Conservation (phyloP, 108 stramenopile species). For the Cyclotella choctawhatcheeana region DNA sequence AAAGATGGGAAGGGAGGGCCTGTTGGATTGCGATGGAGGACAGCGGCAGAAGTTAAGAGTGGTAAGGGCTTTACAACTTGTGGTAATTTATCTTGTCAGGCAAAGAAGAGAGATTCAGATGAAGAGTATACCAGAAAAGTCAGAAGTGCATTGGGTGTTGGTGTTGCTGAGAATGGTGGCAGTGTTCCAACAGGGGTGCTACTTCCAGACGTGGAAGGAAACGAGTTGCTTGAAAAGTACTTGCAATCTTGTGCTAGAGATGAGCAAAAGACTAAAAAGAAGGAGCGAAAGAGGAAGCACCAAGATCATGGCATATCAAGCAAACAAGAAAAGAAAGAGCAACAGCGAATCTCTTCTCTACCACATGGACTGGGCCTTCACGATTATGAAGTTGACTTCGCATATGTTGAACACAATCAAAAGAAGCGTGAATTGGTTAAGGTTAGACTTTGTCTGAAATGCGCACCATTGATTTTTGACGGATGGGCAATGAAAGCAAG, state of each 20-base stretch:
- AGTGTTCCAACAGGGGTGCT: slow-evolving; percentile 33
- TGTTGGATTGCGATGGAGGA: slow-evolving; percentile 76
- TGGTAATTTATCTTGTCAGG: slow-evolving; percentile 70
- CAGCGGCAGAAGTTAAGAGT: slow-evolving; percentile 63
- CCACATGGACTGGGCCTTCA: slow-evolving; percentile 45
- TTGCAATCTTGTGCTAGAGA: slow-evolving; percentile 25
- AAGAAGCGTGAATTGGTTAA: slow-evolving; percentile 74
- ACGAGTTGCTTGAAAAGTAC: slow-evolving; percentile 18
- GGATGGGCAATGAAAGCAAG: background rate
- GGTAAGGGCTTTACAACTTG: slow-evolving; percentile 76
- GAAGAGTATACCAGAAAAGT: slow-evolving; percentile 8
- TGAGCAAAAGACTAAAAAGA: background rate
- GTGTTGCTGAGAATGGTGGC: slow-evolving; percentile 45
- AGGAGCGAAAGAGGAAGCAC: background rate
- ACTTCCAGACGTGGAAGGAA: slow-evolving; percentile 9
- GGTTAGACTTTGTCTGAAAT: slow-evolving; percentile 63
- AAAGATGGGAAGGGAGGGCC: slow-evolving; percentile 48
- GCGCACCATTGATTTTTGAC: slow-evolving; percentile 54
- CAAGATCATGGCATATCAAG: background rate
- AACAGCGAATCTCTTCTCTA: slow-evolving; percentile 27
- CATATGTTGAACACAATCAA: slow-evolving; percentile 59
- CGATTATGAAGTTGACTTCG: slow-evolving; percentile 76
- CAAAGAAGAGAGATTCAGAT: background rate
- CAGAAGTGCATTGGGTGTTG: slow-evolving; percentile 15
- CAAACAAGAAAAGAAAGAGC: slow-evolving; percentile 36